Percentiles rank a stretch among this genome's conserved stretches.
These are phyloP conservation scores for Populus ilicifolia DNA, from an alignment of 345 rosid genomes.

Conservation along the genomic window DNA sequence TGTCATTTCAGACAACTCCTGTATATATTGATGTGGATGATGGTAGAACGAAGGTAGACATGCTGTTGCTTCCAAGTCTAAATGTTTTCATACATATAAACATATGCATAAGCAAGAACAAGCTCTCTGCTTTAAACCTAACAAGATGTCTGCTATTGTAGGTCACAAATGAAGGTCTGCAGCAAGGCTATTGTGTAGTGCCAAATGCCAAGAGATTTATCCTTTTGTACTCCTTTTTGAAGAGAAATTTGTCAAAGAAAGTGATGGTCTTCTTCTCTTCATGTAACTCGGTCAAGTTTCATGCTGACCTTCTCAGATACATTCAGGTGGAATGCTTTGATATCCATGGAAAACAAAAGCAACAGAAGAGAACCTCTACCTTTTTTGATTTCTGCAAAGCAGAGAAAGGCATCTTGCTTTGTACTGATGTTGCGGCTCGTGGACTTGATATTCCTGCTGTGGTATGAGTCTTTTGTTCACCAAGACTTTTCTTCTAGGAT, in stretches of 20 bases:
- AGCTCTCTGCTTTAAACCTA: neutral
- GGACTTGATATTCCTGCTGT: constrained; percentile 97
- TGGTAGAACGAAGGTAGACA: constrained; percentile 75
- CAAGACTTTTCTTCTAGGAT: neutral
- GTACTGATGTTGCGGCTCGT: constrained; percentile 99
- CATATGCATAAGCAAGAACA: constrained; percentile 2
- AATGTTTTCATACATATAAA: neutral
- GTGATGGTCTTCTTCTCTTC: constrained; percentile 99
- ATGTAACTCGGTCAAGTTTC: constrained; percentile 91
- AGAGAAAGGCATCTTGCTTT: constrained; percentile 85
- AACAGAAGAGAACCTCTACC: constrained; percentile 83
- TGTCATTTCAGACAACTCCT: constrained; percentile 81
- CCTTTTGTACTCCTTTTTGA: constrained; percentile 84
- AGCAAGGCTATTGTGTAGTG: constrained; percentile 92
- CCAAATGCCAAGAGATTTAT: constrained; percentile 78
- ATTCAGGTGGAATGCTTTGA: constrained; percentile 72
- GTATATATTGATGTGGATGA: constrained; percentile 90
- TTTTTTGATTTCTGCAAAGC: constrained; percentile 92
- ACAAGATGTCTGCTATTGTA: constrained; percentile 26
- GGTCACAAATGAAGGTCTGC: constrained; percentile 96
- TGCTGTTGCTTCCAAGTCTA: neutral
- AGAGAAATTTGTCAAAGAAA: constrained; percentile 82
- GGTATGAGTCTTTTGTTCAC: constrained; percentile 36
- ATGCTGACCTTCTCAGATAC: constrained; percentile 77
- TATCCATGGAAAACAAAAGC: constrained; percentile 94